Evolutionary conservation across 305 asterid genomes (phyloP).

Genomic region (Salvia sclarea): DNA sequence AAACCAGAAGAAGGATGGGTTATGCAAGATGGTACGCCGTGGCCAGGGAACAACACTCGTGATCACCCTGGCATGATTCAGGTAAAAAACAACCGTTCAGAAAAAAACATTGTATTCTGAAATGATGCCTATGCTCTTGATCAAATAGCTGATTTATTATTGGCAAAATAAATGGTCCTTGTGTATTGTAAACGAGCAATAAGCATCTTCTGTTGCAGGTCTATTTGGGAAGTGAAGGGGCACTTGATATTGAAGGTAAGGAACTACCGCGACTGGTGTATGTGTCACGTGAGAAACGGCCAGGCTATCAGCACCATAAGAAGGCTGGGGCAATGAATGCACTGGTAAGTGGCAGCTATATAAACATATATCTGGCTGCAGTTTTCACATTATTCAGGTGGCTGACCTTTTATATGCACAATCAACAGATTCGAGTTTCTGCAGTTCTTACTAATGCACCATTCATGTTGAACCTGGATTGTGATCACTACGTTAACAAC

Average conservation of each 20-base stretch:
- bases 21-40: constrained; percentile 87
- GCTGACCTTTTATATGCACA: constrained; percentile 19
- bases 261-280: constrained; percentile 74
- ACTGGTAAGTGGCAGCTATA: constrained; percentile 45
- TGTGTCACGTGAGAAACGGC: constrained; percentile 83
- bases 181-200: constrained; percentile 18
- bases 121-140: constrained; percentile 5
- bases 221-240: constrained; percentile 78
- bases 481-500: constrained; percentile 80
- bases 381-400: constrained; percentile 2
- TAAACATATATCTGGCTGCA: constrained; percentile 1
- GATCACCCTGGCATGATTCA: constrained; percentile 93
- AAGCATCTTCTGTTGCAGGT: constrained; percentile 44
- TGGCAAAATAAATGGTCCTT: not conserved
- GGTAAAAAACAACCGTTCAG: constrained; percentile 40
- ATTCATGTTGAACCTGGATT: constrained; percentile 73
- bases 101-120: constrained; percentile 41
- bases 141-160: not conserved
- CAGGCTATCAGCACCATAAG: constrained; percentile 82
- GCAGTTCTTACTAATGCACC: constrained; percentile 91
- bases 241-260: constrained; percentile 81
- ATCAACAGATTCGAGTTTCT: constrained; percentile 71
- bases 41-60: constrained; percentile 82
- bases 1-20: constrained; percentile 90
- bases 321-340: constrained; percentile 92